Base-by-base conservation (phyloP, 2,329 filamentous ascomycete species). In the Alternaria gansuensis region DNA sequence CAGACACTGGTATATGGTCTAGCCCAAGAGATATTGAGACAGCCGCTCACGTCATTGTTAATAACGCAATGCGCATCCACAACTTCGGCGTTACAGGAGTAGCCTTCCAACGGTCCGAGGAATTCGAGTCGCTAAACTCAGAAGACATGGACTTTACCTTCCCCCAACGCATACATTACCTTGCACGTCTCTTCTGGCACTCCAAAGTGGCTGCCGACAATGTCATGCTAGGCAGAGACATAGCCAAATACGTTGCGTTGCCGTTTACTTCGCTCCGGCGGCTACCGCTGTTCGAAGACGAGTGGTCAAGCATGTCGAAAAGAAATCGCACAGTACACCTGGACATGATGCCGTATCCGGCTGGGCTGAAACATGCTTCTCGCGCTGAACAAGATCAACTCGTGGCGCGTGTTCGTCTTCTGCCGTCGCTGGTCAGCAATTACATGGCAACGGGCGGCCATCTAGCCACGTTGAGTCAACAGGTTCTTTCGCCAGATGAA, bases 131-230 rank as follows among this genome's bases (percentile, higher is more conserved):
- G n/a, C 37, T 46, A 2, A 39, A 51, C 23, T 24, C 21, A 1
- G 52, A 51, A 23, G 57, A 60, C 1, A 13, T 39, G n/a, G 33
- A 46, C 6, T 56, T 51, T 4, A 56, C 52, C 5, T 60, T 60
- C 7, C 34, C 46, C 3, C 52, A 60, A 23, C 57, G 57, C 14
- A 57, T 60, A 0, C 46, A 57, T 13, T 57, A 57, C 3, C 14
- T 60, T 2, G 40, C 40, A 1, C 28, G 24, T 0, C 41, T 60
- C 11, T 21, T 60, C 4, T 13, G 13, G n/a, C 57, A 56, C 17
- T 51, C 41, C 13, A 60, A 60, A 28, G 28, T 45, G 2, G 53
- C 34, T 1, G 57, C 57, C 3, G 48, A 41, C 2, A 39, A 56
- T 5, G 46, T 57, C 40, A 60, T 60, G 57, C 26, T 24, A 4